These are phyloP conservation scores for Allomyces macrogynus DNA, from an alignment of 192 early-diverging fungal species.

Conservation along the genomic window DNA sequence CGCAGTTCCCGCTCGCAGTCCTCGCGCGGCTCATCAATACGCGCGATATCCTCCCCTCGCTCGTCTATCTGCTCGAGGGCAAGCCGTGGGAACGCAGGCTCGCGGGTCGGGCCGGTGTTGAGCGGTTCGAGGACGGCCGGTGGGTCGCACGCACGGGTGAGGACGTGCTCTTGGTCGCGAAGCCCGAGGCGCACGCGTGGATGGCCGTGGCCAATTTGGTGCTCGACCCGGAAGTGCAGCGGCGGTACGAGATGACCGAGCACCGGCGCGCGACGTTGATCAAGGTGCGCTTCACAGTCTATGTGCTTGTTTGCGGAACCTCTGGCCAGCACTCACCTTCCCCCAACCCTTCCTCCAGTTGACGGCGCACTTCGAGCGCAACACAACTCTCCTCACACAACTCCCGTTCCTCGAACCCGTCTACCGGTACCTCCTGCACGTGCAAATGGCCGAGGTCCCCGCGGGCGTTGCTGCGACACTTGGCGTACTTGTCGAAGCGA, in stretches of 20 bases:
- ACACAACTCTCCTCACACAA: neutral
- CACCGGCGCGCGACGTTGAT: neutral
- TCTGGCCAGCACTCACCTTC: too few relatives aligned
- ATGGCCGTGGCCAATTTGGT: neutral
- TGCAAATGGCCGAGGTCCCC: neutral
- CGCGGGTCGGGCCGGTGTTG: neutral
- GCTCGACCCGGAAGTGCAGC: neutral
- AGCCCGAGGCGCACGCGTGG: neutral
- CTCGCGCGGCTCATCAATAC: neutral
- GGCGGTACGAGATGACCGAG: neutral
- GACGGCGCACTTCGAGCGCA: neutral
- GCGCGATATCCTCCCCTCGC: neutral
- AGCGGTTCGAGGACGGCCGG: neutral
- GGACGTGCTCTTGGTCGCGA: neutral
- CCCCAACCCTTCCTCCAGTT: neutral
- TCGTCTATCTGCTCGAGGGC: neutral
- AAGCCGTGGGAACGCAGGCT: neutral
- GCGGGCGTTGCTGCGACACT: neutral
- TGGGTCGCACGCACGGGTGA: neutral
- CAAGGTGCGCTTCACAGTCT: neutral
- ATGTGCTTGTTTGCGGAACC: neutral
- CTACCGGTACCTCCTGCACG: neutral
- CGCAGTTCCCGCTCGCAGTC: neutral
- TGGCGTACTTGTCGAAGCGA: neutral
- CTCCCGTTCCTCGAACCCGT: neutral